Conservation (phyloP, 495 filamentous ascomycete genomes). For the Margaritispora aquatica region DNA sequence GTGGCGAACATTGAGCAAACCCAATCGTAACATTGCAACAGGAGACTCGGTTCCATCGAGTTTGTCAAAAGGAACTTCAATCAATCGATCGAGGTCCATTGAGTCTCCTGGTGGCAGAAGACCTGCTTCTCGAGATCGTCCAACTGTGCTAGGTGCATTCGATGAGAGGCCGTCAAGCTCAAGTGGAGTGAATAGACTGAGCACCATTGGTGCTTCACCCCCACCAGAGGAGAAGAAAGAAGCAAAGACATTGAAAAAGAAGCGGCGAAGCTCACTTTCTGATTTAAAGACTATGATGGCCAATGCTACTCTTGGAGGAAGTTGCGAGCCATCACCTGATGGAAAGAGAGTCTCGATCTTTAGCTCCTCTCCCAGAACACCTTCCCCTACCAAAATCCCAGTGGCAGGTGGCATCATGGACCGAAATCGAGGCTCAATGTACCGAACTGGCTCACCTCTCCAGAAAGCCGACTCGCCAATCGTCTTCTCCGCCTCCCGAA, state of each 20-base stretch:
- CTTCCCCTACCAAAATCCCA: conserved; percentile 26
- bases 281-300: conserved; percentile 66
- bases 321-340: conserved; percentile 26
- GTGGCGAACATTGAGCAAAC: conserved; percentile 87
- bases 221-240: conserved; percentile 34
- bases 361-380: conserved; percentile 24
- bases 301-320: conserved; percentile 30
- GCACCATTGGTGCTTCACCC: conserved; percentile 39
- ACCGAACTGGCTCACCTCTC: conserved; percentile 17
- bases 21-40: conserved; percentile 48
- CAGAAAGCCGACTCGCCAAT: conserved; percentile 21
- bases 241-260: conserved; percentile 55
- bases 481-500: conserved; percentile 3
- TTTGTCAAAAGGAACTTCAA: conserved; percentile 46
- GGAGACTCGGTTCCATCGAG: conserved; percentile 47
- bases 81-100: conserved; percentile 75
- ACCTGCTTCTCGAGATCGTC: conserved; percentile 61
- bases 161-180: conserved; percentile 46
- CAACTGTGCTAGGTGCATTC: conserved; percentile 56
- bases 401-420: conserved; percentile 18
- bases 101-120: conserved; percentile 49
- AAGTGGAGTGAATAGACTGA: conserved; percentile 27
- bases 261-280: conserved; percentile 85
- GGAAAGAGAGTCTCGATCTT: conserved; percentile 14
- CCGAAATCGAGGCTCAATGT: conserved; percentile 7